Evolutionary conservation across 139 green algal species (phyloP).

Genomic region (Raphidocelis subcapitata): DNA sequence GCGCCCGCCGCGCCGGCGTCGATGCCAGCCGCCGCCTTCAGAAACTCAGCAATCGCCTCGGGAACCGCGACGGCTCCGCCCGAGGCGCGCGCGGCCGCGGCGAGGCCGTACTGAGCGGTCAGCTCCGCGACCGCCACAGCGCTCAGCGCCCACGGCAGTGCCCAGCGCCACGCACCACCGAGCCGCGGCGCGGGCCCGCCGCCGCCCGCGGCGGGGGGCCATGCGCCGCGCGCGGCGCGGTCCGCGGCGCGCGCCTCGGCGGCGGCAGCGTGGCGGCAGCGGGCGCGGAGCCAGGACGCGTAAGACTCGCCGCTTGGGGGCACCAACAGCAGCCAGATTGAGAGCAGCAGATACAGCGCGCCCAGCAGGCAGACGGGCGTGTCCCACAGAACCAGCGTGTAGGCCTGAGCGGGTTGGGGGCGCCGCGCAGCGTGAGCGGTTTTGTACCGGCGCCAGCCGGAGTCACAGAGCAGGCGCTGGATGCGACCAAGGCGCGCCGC

Average conservation of each 20-base stretch:
- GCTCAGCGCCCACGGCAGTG: slow-evolving; percentile 10
- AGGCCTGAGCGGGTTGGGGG: slow-evolving; percentile 1
- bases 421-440: too few relatives aligned
- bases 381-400: slow-evolving; percentile 14
- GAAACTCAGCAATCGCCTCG: too few relatives aligned
- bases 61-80: too few relatives aligned
- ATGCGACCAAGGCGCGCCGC: too few relatives aligned
- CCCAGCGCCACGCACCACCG: slow-evolving; percentile 9
- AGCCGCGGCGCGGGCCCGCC: too few relatives aligned
- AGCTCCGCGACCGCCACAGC: slow-evolving; percentile 6
- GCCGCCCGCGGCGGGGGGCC: too few relatives aligned
- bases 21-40: slow-evolving; percentile 12
- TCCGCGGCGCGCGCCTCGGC: too few relatives aligned
- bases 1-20: slow-evolving; percentile 5
- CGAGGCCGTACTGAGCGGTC: slow-evolving; percentile 14
- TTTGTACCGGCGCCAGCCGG: too few relatives aligned
- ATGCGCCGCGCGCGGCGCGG: too few relatives aligned
- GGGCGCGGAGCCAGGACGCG: neutral
- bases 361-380: slow-evolving; percentile 17
- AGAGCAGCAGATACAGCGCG: slow-evolving; percentile 10
- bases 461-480: too few relatives aligned
- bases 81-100: slow-evolving; percentile 5
- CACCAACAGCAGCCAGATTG: slow-evolving; percentile 10
- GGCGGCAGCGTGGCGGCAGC: too few relatives aligned
- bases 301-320: neutral